phyloP scores from a whole-genome alignment of 768 basidiomycete genomes.

The Suillus spraguei region DNA sequence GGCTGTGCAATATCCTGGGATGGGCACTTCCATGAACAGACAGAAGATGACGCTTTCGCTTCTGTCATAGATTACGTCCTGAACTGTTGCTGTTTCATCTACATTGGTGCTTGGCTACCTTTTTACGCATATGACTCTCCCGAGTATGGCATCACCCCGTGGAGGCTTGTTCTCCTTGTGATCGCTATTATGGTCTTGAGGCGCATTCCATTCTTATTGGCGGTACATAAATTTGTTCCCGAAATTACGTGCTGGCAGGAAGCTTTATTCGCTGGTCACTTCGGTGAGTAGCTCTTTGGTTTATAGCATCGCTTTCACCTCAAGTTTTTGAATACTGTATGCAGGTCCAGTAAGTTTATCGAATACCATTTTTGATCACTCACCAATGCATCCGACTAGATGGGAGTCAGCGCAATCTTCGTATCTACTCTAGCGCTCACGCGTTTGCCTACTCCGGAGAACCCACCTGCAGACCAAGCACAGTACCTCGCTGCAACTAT shows the following conservation, averaged over 20 bases:
- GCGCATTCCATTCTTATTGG: conserved; percentile 76
- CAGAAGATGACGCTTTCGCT: conserved; percentile 83
- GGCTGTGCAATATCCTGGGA: conserved; percentile 94
- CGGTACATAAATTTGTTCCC: conserved; percentile 83
- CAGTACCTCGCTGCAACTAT: conserved; percentile 72
- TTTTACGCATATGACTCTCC: conserved; percentile 59
- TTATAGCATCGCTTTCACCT: background rate
- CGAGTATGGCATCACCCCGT: conserved; percentile 63
- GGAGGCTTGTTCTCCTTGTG: conserved; percentile 71
- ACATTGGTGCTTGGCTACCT: conserved; percentile 87
- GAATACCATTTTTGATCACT: background rate
- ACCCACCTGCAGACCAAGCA: conserved; percentile 65
- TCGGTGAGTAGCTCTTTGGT: conserved; percentile 49
- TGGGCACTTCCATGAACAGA: conserved; percentile 76
- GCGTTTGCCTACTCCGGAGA: conserved; percentile 55
- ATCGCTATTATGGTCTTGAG: conserved; percentile 72
- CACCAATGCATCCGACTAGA: conserved; percentile 43
- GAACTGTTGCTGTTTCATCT: conserved; percentile 80
- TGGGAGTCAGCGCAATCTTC: conserved; percentile 94
- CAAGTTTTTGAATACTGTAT: background rate
- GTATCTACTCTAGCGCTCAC: conserved; percentile 74
- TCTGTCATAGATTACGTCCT: conserved; percentile 88
- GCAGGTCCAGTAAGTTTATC: conserved; percentile 53
- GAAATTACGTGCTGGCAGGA: conserved; percentile 85
- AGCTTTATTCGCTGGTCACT: conserved; percentile 91